Base-by-base conservation (phyloP, 2,329 filamentous ascomycete genomes). In the Cadophora sp. region DNA sequence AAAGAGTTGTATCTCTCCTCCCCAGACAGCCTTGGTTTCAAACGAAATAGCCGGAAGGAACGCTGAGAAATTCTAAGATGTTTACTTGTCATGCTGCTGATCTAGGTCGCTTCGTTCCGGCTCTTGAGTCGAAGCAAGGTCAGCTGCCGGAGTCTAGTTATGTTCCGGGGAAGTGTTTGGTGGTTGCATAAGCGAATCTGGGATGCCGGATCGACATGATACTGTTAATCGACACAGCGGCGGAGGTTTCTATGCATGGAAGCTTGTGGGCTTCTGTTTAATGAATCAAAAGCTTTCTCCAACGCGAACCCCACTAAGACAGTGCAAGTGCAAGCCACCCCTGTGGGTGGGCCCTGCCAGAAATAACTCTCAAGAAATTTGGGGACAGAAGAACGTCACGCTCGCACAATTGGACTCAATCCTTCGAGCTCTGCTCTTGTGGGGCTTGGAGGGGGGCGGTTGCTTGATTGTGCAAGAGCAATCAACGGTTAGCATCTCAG, bases 61-160 rank as follows among this genome's bases (percentile, higher is more conserved):
- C 55, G 55, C 31, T 37, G 55, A 58, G 55, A 58, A 58, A 37
- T 24, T 37, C 31, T 37, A 31, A 31, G 29, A 37, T 24, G 55
- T 58, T 34, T 37, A 37, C 55, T 58, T n/a, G 55, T 58, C 55
- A n/a, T 58, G 19, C 55, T 58, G 55, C 55, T 58, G 29, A 58
- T 58, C 29, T 37, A 12, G 29, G 31, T 37, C 31, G 29, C n/a
- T 37, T 37, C n/a, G 55, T 58, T 37, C 55, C 55, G 55, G 55
- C 55, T 37, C 29, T 58, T 58, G 55, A 37, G 19, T 24, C 19
- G 55, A 37, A 31, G 55, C 55, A 8, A 58, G 31, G 9, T 58
- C 29, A 58, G 31, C 55, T 58, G 55, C 55, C 27, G 55, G 55
- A 37, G 55, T 58, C 37, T 58, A 37, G 19, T 37, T 37, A 1